These are phyloP conservation scores for Skeletonema grethae DNA, from an alignment of 108 stramenopile genomes.

Conservation along the genomic window DNA sequence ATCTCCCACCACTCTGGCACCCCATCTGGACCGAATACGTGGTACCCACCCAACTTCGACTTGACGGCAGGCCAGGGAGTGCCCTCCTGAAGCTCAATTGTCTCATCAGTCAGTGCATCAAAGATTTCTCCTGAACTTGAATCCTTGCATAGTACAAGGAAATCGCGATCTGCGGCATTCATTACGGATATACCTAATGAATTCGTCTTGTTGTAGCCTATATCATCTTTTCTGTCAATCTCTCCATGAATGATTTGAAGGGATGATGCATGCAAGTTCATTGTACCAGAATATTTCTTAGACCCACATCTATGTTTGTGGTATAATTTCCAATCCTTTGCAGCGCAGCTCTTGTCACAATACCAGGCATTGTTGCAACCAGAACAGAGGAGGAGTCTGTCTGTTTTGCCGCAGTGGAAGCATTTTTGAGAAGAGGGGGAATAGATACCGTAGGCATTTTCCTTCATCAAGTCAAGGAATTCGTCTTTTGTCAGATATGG, in stretches of 20 bases:
- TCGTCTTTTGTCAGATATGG: constrained; percentile 1
- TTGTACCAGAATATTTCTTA: not conserved
- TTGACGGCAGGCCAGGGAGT: too few relatives aligned
- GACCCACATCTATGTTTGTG: not conserved
- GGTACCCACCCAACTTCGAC: too few relatives aligned
- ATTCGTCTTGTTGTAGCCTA: not conserved
- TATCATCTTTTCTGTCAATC: not conserved
- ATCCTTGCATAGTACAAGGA: not conserved
- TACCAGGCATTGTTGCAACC: constrained; percentile 2
- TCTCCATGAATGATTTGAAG: not conserved
- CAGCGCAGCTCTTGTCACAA: not conserved
- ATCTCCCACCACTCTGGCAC: too few relatives aligned
- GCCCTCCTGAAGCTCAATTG: not conserved
- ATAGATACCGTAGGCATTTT: not conserved
- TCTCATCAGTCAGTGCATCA: not conserved
- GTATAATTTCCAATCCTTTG: not conserved
- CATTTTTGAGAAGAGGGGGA: not conserved
- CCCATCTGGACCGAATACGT: too few relatives aligned
- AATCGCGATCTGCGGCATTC: not conserved
- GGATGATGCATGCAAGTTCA: not conserved
- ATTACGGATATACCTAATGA: not conserved
- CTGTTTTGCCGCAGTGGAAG: not conserved
- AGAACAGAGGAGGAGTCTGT: not conserved
- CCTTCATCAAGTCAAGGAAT: constrained; percentile 10
- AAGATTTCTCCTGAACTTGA: not conserved